Evolutionary conservation across 1,139 yeast species (phyloP).

Genomic region (Pneumocystis canis): DNA sequence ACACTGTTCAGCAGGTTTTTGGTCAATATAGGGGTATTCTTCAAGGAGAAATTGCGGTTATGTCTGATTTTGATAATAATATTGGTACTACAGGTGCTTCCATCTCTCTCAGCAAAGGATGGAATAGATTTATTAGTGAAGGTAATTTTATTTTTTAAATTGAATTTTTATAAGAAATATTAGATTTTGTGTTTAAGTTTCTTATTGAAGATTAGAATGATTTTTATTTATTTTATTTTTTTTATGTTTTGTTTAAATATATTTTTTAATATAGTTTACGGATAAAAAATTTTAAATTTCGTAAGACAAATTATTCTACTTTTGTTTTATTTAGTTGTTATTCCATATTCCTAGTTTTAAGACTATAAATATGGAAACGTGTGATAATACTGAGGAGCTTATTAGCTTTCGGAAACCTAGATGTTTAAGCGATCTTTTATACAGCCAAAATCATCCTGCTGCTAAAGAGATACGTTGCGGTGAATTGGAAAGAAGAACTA

Average conservation of each 20-base stretch:
- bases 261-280: background rate
- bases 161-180: background rate
- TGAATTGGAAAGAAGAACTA: conserved; percentile 73
- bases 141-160: conserved; percentile 19
- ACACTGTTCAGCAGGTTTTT: conserved; percentile 71
- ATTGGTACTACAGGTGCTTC: conserved; percentile 47
- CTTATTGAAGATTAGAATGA: background rate
- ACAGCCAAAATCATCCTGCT: conserved; percentile 54
- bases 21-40: conserved; percentile 54
- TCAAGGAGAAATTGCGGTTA: conserved; percentile 54
- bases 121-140: conserved; percentile 68
- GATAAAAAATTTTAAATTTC: background rate
- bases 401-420: background rate
- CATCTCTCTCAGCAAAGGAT: conserved; percentile 68
- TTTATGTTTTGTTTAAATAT: background rate
- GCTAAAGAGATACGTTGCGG: conserved; percentile 66
- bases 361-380: background rate
- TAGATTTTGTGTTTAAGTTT: background rate
- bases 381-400: background rate
- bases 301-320: background rate
- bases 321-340: background rate
- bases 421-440: background rate
- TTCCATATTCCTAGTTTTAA: background rate
- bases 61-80: conserved; percentile 31
- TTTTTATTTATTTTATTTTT: background rate